Percentiles rank a stretch among this genome's conserved stretches.
phyloP scores from a whole-genome alignment of 805 yeast genomes.

The Ogataea neopini region DNA sequence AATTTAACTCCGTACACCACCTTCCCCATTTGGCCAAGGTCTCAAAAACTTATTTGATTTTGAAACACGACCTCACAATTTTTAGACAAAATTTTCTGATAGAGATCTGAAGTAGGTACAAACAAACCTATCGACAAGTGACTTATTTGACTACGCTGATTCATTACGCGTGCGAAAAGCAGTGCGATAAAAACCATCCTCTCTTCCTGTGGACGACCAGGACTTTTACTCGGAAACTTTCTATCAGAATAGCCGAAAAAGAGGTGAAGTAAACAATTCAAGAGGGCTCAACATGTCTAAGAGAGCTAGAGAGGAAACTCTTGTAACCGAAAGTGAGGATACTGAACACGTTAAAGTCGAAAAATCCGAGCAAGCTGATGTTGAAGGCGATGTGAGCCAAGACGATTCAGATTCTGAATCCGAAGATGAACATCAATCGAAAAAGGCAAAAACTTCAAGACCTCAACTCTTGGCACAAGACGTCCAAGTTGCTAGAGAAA shows the following conservation, averaged over 20 bases:
- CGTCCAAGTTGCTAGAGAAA: slow-evolving; percentile 87
- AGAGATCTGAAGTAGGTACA: slow-evolving; percentile 1
- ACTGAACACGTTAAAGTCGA: background rate
- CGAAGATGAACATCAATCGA: slow-evolving; percentile 13
- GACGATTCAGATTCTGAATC: slow-evolving; percentile 16
- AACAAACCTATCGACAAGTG: background rate
- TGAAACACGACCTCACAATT: slow-evolving; percentile 5
- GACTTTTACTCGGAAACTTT: background rate
- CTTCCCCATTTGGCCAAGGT: slow-evolving; percentile 3
- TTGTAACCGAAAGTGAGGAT: background rate
- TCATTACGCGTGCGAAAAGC: background rate
- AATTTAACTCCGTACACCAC: background rate
- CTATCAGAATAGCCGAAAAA: background rate
- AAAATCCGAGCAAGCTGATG: background rate
- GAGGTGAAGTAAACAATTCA: background rate
- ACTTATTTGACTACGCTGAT: background rate
- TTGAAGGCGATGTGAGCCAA: too few species aligned
- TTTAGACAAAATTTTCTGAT: slow-evolving; percentile 9
- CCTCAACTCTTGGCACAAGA: slow-evolving; percentile 66
- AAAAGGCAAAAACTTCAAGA: slow-evolving; percentile 17
- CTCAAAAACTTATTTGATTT: slow-evolving; percentile 2
- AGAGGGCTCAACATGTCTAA: background rate
- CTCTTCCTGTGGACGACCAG: slow-evolving; percentile 2
- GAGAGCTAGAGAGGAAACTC: background rate
- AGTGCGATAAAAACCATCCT: background rate